Evolutionary conservation across 371 early-diverging fungal species (phyloP).

Genomic region (Rhizopus arrhizus): DNA sequence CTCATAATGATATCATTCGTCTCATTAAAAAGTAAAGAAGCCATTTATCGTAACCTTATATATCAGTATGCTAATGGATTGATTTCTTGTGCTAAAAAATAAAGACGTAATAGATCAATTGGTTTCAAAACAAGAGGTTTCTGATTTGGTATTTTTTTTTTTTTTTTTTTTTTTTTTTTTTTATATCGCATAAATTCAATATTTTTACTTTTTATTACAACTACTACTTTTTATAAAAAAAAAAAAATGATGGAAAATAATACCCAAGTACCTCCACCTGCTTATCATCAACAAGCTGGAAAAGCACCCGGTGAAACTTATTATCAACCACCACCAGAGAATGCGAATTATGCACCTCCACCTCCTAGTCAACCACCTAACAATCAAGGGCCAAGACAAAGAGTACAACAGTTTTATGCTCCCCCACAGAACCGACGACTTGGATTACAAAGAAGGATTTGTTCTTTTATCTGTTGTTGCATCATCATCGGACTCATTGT

Average conservation of each 20-base stretch:
- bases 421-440: constrained; percentile 28
- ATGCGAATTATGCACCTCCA: background rate
- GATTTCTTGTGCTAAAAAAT: too few species aligned
- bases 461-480: constrained; percentile 32
- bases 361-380: constrained; percentile 16
- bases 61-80: too few species aligned
- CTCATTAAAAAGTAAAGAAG: too few species aligned
- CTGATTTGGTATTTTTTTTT: too few species aligned
- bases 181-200: too few species aligned
- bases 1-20: too few species aligned
- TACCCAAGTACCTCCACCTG: constrained; percentile 17
- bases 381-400: constrained; percentile 4
- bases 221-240: too few species aligned
- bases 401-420: constrained; percentile 27
- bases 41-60: too few species aligned
- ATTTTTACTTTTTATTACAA: too few species aligned
- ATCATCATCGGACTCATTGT: constrained; percentile 33
- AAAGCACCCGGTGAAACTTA: constrained; percentile 22
- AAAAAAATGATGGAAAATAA: background rate
- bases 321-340: constrained; percentile 25
- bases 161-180: too few species aligned
- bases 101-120: too few species aligned
- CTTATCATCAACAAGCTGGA: constrained; percentile 14
- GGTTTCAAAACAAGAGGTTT: too few species aligned
- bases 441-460: constrained; percentile 24